Evolutionary conservation across 2,329 filamentous ascomycete species (phyloP).

Genomic region (Neonectria faginata): DNA sequence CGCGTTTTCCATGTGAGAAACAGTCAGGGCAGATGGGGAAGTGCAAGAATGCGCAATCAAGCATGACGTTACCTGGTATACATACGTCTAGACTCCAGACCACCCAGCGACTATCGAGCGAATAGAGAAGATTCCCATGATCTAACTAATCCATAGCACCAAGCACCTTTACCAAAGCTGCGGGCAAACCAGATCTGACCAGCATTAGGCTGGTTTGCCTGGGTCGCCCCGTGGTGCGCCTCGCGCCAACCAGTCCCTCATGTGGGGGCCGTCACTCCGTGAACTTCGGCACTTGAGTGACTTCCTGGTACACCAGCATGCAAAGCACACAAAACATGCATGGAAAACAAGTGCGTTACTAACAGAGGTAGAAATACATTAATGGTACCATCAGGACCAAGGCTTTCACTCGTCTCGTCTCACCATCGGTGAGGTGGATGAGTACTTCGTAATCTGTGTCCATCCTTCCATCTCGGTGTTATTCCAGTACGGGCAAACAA

Average conservation of each 20-base stretch:
- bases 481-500: not conserved
- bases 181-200: no score
- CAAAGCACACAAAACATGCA: not conserved
- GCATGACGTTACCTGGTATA: no score
- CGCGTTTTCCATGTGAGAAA: not conserved
- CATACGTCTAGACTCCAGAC: no score
- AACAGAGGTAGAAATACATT: not conserved
- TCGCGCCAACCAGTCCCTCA: not conserved
- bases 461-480: not conserved
- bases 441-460: not conserved
- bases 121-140: no score
- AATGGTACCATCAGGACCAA: not conserved
- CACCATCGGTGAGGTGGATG: not conserved
- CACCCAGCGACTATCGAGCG: no score
- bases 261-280: not conserved
- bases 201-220: not conserved
- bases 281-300: slow-evolving; percentile 3
- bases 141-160: not conserved
- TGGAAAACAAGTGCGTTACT: not conserved
- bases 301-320: not conserved
- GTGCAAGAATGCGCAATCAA: not conserved
- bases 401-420: not conserved
- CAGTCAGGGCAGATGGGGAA: not conserved
- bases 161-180: not conserved
- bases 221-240: slow-evolving; percentile 7